Evolutionary conservation across 192 early-diverging fungal genomes (phyloP).

Genomic region (Linnemannia hyalina): DNA sequence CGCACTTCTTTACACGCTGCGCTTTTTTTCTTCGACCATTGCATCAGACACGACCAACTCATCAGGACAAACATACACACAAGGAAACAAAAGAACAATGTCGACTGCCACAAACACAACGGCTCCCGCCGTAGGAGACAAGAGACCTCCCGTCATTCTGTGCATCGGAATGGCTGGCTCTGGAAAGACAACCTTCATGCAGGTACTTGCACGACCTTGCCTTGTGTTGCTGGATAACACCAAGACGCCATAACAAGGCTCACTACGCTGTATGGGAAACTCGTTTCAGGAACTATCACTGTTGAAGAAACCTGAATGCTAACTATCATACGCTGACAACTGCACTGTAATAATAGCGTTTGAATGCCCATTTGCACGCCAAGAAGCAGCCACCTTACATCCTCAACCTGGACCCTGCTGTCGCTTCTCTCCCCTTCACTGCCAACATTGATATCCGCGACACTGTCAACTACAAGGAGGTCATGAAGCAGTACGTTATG

Average conservation of each 20-base stretch:
- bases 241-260: not conserved
- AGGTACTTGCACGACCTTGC: constrained; percentile 63
- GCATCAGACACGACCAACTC: not conserved
- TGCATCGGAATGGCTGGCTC: constrained; percentile 98
- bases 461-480: constrained; percentile 98
- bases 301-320: not conserved
- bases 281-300: too few relatives aligned
- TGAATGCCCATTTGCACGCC: constrained; percentile 89
- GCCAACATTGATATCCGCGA: constrained; percentile 98
- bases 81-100: constrained; percentile 6
- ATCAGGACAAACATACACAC: not conserved
- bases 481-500: constrained; percentile 92
- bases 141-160: constrained; percentile 80
- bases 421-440: constrained; percentile 86
- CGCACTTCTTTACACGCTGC: not conserved
- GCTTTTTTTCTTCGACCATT: not conserved
- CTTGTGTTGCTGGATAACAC: too few relatives aligned
- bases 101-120: constrained; percentile 13
- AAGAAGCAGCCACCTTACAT: constrained; percentile 86
- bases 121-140: constrained; percentile 31
- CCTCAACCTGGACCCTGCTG: constrained; percentile 96
- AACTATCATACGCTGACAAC: not conserved
- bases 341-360: constrained; percentile 62
- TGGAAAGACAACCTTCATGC: constrained; percentile 97
- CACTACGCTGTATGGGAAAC: not conserved